Percentiles rank a stretch among this genome's conserved stretches.
Evolutionary conservation across 2,329 filamentous ascomycete genomes (phyloP).

Genomic region (Talaromyces sp.): DNA sequence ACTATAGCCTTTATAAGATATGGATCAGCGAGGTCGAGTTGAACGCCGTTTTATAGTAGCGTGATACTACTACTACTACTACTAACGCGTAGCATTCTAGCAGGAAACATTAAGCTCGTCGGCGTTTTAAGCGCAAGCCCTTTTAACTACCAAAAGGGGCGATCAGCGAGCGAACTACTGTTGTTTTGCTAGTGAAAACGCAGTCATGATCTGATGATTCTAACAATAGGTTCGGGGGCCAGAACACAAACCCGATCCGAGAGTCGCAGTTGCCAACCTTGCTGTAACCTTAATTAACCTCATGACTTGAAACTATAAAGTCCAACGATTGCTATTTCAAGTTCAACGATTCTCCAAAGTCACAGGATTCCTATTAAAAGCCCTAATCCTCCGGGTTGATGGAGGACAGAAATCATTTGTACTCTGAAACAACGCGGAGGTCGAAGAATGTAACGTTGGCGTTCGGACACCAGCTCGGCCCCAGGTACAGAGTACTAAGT

Average conservation of each 20-base stretch:
- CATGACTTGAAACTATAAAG: not conserved
- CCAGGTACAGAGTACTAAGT: not conserved
- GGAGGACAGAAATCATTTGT: not conserved
- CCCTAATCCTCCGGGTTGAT: not conserved
- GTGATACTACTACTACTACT: not conserved
- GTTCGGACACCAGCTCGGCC: not conserved
- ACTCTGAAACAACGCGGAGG: not conserved
- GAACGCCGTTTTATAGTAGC: not conserved
- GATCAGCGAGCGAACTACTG: not conserved
- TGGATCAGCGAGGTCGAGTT: not conserved
- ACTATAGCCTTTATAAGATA: not conserved
- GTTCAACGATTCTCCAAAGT: not conserved
- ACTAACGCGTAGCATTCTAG: not conserved
- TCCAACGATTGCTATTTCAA: not conserved
- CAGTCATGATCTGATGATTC: not conserved
- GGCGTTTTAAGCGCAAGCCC: not conserved
- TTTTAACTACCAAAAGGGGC: not conserved
- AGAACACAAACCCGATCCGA: not conserved
- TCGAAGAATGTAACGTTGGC: not conserved
- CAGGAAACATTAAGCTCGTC: not conserved
- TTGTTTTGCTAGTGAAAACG: not conserved
- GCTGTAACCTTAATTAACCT: not conserved
- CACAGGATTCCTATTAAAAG: not conserved
- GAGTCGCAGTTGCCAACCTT: not conserved
- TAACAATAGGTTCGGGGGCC: not conserved